phyloP scores from a whole-genome alignment of 2,329 filamentous ascomycete genomes.

The Fusarium palustre region DNA sequence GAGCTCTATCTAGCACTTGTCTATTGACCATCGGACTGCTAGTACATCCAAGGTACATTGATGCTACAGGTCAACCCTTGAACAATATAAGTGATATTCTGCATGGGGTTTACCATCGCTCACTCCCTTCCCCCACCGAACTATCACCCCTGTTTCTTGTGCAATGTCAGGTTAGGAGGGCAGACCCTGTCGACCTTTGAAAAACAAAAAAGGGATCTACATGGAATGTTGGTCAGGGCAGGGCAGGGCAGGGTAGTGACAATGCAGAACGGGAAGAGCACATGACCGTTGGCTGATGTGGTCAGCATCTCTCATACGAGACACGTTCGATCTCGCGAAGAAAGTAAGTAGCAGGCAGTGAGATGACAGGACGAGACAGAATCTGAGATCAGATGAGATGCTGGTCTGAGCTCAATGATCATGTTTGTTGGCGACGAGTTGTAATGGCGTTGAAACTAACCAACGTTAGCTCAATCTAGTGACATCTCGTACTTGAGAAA shows the following conservation, averaged over 20 bases:
- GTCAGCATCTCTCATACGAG: conserved; percentile 16
- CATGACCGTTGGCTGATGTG: conserved; percentile 35
- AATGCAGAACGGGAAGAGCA: conserved; percentile 29
- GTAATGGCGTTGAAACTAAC: not conserved
- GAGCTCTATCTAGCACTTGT: not conserved
- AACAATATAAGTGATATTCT: not conserved
- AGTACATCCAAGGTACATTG: not conserved
- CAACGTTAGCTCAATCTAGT: not conserved
- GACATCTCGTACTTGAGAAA: not conserved
- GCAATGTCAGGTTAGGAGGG: not conserved
- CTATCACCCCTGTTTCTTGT: conserved; percentile 1
- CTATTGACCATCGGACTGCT: not conserved
- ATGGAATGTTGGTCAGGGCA: conserved; percentile 21
- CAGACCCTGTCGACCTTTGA: conserved; percentile 18
- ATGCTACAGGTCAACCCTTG: not conserved
- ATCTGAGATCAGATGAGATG: not conserved
- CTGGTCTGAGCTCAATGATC: conserved; percentile 18
- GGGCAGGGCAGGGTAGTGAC: not conserved
- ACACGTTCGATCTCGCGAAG: conserved; percentile 8
- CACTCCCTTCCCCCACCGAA: not conserved
- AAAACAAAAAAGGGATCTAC: conserved; percentile 4
- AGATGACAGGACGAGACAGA: not conserved
- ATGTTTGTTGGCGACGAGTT: conserved; percentile 16
- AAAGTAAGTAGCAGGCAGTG: not conserved
- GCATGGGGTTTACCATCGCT: not conserved